Percentiles rank a stretch among this genome's conserved stretches.
These are phyloP conservation scores for Coemansia interrupta DNA, from an alignment of 192 early-diverging fungal species.

Conservation along the genomic window DNA sequence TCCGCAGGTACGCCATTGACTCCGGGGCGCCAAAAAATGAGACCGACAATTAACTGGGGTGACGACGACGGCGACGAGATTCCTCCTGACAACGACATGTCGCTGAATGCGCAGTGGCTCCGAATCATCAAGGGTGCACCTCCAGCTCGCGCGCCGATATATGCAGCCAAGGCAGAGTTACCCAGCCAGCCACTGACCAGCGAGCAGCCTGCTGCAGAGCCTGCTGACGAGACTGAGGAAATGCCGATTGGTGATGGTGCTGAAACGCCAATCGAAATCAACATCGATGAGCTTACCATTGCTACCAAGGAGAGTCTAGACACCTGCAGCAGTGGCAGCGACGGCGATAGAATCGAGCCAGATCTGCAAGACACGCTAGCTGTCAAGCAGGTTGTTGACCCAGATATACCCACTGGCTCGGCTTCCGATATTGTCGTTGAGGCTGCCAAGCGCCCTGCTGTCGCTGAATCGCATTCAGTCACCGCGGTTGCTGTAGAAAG, in stretches of 20 bases:
- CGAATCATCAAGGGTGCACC: conserved; percentile 44
- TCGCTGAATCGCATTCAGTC: too few relatives aligned
- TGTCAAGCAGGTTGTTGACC: too few relatives aligned
- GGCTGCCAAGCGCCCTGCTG: too few relatives aligned
- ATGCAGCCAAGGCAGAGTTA: background rate
- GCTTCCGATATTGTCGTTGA: too few relatives aligned
- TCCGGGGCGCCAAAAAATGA: conserved; percentile 28
- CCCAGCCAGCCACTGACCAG: background rate
- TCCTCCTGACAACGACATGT: conserved; percentile 27
- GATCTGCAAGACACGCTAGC: background rate
- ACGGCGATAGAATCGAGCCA: background rate
- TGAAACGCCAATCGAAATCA: conserved; percentile 2
- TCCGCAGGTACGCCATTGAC: conserved; percentile 16
- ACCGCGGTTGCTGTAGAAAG: background rate
- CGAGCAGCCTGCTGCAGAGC: background rate
- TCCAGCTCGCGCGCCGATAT: conserved; percentile 17
- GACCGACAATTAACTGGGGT: conserved; percentile 36
- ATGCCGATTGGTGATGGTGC: background rate
- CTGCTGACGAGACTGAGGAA: background rate
- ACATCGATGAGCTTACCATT: background rate
- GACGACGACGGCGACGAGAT: conserved; percentile 21
- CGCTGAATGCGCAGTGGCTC: conserved; percentile 49
- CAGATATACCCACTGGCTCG: too few relatives aligned
- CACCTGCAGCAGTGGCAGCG: background rate
- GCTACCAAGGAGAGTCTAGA: conserved; percentile 1